Base-by-base conservation (phyloP, 768 basidiomycete species). In the Paxillus involutus region DNA sequence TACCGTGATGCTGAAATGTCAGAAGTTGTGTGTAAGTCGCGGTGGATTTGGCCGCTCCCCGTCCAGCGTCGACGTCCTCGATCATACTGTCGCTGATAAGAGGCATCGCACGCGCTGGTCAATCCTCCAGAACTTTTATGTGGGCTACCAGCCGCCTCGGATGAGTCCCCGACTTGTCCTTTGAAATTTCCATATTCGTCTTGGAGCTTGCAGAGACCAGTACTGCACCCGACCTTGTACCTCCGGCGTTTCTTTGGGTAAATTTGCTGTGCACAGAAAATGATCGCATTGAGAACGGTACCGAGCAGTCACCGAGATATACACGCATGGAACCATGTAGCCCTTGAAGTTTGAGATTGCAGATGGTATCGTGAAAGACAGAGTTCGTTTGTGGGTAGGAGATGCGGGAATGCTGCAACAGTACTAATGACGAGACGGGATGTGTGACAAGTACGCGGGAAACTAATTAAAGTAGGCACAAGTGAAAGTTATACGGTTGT, bases 401-500 rank as follows among this genome's bases (percentile, higher is more conserved):
- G 69, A 68, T 69, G 68, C 66, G 63, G 58, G 67, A 71, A 72
- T 73, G 73, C 74, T 71, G 75, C 76, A 77, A 79, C 77, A 78
- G 67, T 32, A 32, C 32, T 32, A 32, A 6, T 74, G 70, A 73
- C 69, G 63, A 69, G 68, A 59, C 63, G 65, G 55, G 58, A 59
- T 58, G 66, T 58, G 63, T 61, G 59, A 63, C 65, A 67, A 55
- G 61, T 64, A 66, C 54, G 63, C 55, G 49, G 59, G 60, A 60
- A 62, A 60, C 59, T 58, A 59, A 60, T 62, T 65, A 70, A 68
- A 67, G 55, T 68, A 68, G 68, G 61, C 60, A 69, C 68, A 69
- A 46, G 39, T 60, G 58, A 61, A 70, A 53, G 56, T 52, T 59
- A 55, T 59, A 66, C 50, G 62, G 62, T 68, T 52, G 46, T 49